These are phyloP conservation scores for Bromus sterilis DNA, from an alignment of 176 grass and related monocot species.

Conservation along the genomic window DNA sequence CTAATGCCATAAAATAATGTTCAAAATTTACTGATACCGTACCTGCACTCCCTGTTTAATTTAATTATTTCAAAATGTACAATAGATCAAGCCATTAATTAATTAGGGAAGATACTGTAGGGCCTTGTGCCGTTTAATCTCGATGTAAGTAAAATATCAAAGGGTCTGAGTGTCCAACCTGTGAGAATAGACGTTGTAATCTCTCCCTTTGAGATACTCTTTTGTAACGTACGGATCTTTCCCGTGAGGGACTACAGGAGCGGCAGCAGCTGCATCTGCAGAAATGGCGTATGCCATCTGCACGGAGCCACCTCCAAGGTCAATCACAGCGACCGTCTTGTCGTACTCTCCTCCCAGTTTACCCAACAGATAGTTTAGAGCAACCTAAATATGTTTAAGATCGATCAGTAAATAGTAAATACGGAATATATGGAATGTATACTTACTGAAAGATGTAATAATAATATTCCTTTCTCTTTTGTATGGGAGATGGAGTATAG, in stretches of 20 bases:
- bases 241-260: conserved; percentile 7
- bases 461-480: conserved; percentile 32
- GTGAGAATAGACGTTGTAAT: conserved; percentile 43
- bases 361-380: neutral
- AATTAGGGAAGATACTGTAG: neutral
- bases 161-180: neutral
- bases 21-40: neutral
- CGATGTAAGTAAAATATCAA: no score
- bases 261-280: conserved; percentile 19
- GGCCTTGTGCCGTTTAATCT: no score
- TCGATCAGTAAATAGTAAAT: no score
- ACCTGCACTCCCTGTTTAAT: neutral
- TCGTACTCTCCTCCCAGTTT: conserved; percentile 15
- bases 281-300: conserved; percentile 48
- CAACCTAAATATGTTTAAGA: no score
- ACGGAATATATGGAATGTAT: no score
- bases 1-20: neutral
- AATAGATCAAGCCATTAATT: neutral
- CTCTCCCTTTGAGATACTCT: conserved; percentile 30
- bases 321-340: conserved; percentile 37
- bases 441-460: no score
- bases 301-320: conserved; percentile 1
- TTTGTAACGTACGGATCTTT: conserved; percentile 30
- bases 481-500: no score
- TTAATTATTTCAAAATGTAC: neutral